Evolutionary conservation across 129 eudicot species (phyloP).

Genomic region (Arctium lappa): DNA sequence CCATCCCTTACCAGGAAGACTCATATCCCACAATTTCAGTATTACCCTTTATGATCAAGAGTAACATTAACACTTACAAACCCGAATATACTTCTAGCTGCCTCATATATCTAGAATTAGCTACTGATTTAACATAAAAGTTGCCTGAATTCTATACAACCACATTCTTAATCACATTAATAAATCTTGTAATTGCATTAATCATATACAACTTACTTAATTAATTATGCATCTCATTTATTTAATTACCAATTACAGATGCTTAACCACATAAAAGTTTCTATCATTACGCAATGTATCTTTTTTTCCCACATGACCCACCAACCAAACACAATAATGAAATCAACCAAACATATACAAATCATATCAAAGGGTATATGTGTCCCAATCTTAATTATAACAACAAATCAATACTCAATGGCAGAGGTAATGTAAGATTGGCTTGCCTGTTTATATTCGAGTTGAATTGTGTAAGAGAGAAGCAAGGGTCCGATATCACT

Average conservation of each 20-base stretch:
- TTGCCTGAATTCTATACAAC: neutral
- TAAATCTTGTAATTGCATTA: neutral
- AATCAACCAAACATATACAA: neutral
- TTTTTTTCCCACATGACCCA: neutral
- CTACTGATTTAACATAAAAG: neutral
- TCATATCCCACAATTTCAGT: neutral
- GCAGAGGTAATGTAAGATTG: neutral
- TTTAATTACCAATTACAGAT: slow-evolving; percentile 15
- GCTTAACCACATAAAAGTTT: neutral
- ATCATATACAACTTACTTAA: neutral
- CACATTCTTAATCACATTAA: neutral
- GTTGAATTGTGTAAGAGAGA: slow-evolving; percentile 79
- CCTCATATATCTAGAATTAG: neutral
- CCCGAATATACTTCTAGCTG: neutral
- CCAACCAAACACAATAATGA: neutral
- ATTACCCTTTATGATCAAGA: neutral
- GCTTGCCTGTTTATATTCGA: slow-evolving; percentile 80
- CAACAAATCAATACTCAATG: neutral
- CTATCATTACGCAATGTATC: neutral
- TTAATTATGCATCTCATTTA: neutral
- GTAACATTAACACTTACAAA: neutral
- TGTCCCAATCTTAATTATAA: neutral
- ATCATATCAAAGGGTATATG: neutral
- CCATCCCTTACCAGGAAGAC: neutral
- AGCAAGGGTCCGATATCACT: slow-evolving; percentile 86